Evolutionary conservation across 306 rosid species (phyloP), one percentile per base, ranked within the genome.

Genomic region (Lathyrus oleraceus): DNA sequence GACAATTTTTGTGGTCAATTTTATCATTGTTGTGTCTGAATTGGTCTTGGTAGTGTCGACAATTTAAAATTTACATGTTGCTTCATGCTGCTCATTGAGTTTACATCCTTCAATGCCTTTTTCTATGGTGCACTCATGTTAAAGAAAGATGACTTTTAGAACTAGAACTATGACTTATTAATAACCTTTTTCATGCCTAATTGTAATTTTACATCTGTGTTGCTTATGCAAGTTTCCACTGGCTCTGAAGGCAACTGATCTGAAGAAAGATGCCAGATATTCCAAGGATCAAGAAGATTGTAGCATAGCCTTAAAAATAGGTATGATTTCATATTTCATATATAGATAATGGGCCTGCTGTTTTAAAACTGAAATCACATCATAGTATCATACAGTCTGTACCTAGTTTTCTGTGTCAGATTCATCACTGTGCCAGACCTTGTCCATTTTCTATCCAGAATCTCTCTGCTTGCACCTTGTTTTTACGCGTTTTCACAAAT

Each of bases 181-280:
- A 27, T 53, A 36, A 23, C 35, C 44, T 54, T 63, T 69, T 38
- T 23, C 45, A 10, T 69, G 44, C 51, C 64, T 57, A 47, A 63
- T 47, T 56, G 65, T 51, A 62, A 64, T 28, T 40, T 45, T 65
- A 13, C 61, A 42, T 30, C 15, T 66, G 28, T 76, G 17, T 71
- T 76, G 28, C 70, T 65, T 59, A 39, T 54, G 58, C 13, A 57
- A 17, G 66, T 51, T 60, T 27, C 67, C 49, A n/a, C 58, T 39
- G 77, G 42, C 40, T 81, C 45, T 28, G 72, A 78, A 61, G 76
- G 64, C 38, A 56, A 45, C 51, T 75, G 65, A 71, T 58, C 60
- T 48, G 30, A 65, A 49, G 73, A 42, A 71, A 72, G 78, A 61
- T 25, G 64, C 61, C 43, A 25, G 63, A 65, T 35, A 11, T 61